A percentile compares a stretch with the other conserved stretches of the same genome.
Evolutionary conservation across 352 stramenopile genomes (phyloP).

Genomic region (Phytophthora palmivora): DNA sequence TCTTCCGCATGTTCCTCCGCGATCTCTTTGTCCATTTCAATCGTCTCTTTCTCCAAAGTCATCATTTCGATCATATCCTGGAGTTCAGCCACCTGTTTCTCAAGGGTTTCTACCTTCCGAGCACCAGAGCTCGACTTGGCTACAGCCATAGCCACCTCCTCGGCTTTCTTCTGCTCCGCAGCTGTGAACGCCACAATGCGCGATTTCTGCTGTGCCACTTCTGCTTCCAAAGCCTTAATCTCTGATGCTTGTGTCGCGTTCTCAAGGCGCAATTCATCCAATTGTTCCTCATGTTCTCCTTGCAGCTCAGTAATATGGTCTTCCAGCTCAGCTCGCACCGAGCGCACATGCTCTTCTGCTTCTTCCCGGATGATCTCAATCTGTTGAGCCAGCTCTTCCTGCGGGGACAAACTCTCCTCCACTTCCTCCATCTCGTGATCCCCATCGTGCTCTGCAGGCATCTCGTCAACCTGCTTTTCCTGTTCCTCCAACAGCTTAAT

Average conservation of each 20-base stretch:
- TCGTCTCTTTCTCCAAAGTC: constrained; percentile 87
- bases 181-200: constrained; percentile 72
- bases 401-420: constrained; percentile 14
- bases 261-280: constrained; percentile 63
- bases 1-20: constrained; percentile 86
- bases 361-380: constrained; percentile 63
- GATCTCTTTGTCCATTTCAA: constrained; percentile 91
- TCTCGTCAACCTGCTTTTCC: constrained; percentile 20
- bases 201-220: constrained; percentile 74
- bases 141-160: constrained; percentile 76
- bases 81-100: constrained; percentile 73
- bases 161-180: constrained; percentile 77
- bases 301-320: constrained; percentile 68
- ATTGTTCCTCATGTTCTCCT: constrained; percentile 57
- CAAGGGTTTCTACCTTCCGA: constrained; percentile 72
- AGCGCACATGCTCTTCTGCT: constrained; percentile 65
- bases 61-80: constrained; percentile 88
- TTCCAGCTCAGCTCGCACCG: constrained; percentile 67
- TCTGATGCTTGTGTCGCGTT: constrained; percentile 67
- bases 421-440: constrained; percentile 37
- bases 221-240: constrained; percentile 67
- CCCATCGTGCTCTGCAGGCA: constrained; percentile 19
- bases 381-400: constrained; percentile 54
- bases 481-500: constrained; percentile 37
- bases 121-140: constrained; percentile 72